Evolutionary conservation across 2,329 filamentous ascomycete genomes (phyloP), one percentile per base, ranked within the genome.

Genomic region (Cercospora beticola): DNA sequence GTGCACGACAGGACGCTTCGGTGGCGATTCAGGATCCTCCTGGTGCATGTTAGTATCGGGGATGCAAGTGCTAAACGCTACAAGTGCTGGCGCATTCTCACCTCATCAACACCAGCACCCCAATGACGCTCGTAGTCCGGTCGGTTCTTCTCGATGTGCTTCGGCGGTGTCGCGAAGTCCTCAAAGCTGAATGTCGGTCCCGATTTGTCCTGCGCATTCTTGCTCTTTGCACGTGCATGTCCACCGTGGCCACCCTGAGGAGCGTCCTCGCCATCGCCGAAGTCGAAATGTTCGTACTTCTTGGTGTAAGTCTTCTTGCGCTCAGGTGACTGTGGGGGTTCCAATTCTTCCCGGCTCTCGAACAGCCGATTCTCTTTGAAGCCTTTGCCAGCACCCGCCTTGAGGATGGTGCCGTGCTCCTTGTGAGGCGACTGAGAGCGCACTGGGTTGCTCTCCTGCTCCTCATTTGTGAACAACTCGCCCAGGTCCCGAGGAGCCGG

Each of bases 221-320:
- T 36, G 77, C 77, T 70, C 75, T 76, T 46, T 70, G 79, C 60
- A 72, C 73, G 62, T 33, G 68, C 65, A 28, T 70, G 56, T n/a
- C 68, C 67, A 4, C 31, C 62, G 30, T 49, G 56, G 14, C 68
- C 67, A 9, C 31, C 62, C 26, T 49, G 65, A 18, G 81, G 74
- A 49, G 79, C 78, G 62, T 82, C 80, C 56, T 82, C 86, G 62
- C 88, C 89, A 72, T 93, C 89, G 67, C 86, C 88, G 77, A 97
- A 91, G 68, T 93, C 90, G 77, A 97, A 97, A 81, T 98, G 94
- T 68, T 90, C 85, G 82, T 89, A 97, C 80, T 93, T 96, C 77
- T 88, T 88, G 2, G 92, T 87, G 78, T 95, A 87, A 6, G 91
- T 89, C 76, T 90, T 87, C 73, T 78, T 82, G 73, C 84, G 79